phyloP scores from a whole-genome alignment of 1,139 yeast species.

The Suhomyces terraborum region DNA sequence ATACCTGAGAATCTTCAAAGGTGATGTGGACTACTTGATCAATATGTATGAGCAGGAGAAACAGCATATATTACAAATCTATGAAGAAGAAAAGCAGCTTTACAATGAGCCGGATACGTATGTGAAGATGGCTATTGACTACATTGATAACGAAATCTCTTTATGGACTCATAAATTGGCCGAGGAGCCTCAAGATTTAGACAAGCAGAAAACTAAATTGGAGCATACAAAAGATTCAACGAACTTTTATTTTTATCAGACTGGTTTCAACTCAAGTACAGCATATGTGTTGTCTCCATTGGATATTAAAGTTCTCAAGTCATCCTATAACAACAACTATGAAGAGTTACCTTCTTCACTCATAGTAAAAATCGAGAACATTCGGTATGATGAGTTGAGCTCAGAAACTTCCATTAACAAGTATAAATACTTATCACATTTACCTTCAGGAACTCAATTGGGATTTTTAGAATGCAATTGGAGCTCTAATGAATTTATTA shows the following conservation, averaged over 20 bases:
- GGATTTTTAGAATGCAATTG: slow-evolving; percentile 89
- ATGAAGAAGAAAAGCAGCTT: slow-evolving; percentile 57
- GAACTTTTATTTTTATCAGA: slow-evolving; percentile 60
- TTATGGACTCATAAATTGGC: slow-evolving; percentile 32
- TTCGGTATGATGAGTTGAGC: slow-evolving; percentile 63
- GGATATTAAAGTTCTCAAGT: slow-evolving; percentile 71
- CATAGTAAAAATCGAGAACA: slow-evolving; percentile 65
- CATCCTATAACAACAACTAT: slow-evolving; percentile 60
- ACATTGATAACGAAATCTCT: slow-evolving; percentile 51
- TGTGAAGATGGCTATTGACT: slow-evolving; percentile 56
- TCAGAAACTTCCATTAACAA: slow-evolving; percentile 55
- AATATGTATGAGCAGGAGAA: slow-evolving; percentile 62
- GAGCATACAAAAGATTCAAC: slow-evolving; percentile 1
- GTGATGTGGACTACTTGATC: slow-evolving; percentile 54
- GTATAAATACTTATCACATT: slow-evolving; percentile 74
- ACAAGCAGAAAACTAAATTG: neutral
- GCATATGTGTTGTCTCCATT: slow-evolving; percentile 73
- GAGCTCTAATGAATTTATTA: slow-evolving; percentile 47
- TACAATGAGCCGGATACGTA: slow-evolving; percentile 63
- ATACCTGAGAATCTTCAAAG: slow-evolving; percentile 62
- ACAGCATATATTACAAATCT: slow-evolving; percentile 44
- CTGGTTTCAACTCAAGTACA: slow-evolving; percentile 67
- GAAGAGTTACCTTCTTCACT: slow-evolving; percentile 66
- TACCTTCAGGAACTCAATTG: slow-evolving; percentile 82
- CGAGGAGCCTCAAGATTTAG: slow-evolving; percentile 5